A percentile compares a stretch with the other conserved stretches of the same genome.
Evolutionary conservation across 495 filamentous ascomycete genomes (phyloP).

Genomic region (Trichocladium antarcticum): DNA sequence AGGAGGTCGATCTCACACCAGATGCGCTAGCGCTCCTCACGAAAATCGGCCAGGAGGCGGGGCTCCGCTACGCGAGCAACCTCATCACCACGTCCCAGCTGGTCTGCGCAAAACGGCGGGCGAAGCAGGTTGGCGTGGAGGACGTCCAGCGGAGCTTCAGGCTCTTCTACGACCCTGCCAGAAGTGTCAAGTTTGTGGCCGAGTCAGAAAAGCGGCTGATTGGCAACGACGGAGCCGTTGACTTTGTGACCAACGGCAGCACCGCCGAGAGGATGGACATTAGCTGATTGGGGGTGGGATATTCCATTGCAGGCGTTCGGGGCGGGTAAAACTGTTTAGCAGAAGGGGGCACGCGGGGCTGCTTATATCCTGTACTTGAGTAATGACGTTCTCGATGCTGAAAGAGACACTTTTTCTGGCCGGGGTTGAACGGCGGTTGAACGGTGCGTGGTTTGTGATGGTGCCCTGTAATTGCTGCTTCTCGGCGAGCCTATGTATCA

Average conservation of each 20-base stretch:
- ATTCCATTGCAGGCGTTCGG: slow-evolving; percentile 15
- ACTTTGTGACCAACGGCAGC: slow-evolving; percentile 46
- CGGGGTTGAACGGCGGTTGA: background rate
- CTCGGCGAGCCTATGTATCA: slow-evolving; percentile 19
- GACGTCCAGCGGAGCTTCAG: slow-evolving; percentile 90
- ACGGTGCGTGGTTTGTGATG: background rate
- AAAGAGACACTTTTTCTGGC: background rate
- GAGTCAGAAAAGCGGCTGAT: slow-evolving; percentile 91
- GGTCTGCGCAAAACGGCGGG: slow-evolving; percentile 63
- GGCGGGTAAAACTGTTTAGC: slow-evolving; percentile 8
- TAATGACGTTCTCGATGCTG: slow-evolving; percentile 3
- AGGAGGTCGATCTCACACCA: slow-evolving; percentile 81
- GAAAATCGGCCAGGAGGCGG: slow-evolving; percentile 89
- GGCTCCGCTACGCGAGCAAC: slow-evolving; percentile 86
- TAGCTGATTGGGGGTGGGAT: slow-evolving; percentile 21
- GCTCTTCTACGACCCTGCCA: slow-evolving; percentile 78
- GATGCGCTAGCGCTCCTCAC: slow-evolving; percentile 86
- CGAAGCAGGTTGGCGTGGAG: slow-evolving; percentile 64
- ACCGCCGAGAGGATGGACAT: slow-evolving; percentile 70
- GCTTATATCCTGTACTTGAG: slow-evolving; percentile 6
- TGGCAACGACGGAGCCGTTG: slow-evolving; percentile 70
- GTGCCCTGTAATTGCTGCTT: background rate
- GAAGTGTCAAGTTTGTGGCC: slow-evolving; percentile 81
- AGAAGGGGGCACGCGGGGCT: slow-evolving; percentile 1
- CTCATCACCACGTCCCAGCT: slow-evolving; percentile 89